Base-by-base conservation (phyloP, 257 asterid genomes). In the Lavandula angustifolia region DNA sequence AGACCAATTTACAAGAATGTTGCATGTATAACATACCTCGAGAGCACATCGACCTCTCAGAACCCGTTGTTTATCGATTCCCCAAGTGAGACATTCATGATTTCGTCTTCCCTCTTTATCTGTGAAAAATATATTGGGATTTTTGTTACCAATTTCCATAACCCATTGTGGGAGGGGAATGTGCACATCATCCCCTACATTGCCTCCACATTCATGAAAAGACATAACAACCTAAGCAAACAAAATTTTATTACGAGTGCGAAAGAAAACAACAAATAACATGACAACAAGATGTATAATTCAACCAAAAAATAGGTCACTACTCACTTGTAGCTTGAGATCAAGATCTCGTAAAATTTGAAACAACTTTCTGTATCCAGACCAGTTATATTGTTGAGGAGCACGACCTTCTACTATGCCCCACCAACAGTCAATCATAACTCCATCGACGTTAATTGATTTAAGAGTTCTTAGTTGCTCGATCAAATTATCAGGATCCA, bases 341-440 rank as follows among this genome's bases (percentile, higher is more conserved):
- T 78, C 68, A 49, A 78, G 75, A 38, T 78, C 86, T 17, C 69
- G 78, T 62, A 83, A 89, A 64, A 85, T 83, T 42, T 80, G 73
- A 60, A 83, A 88, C 11, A 88, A 87, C 69, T 68, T 69, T 76
- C 31, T 81, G 68, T 88, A 85, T 31, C 91, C 96, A 27, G 65
- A 69, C 96, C 96, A 88, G 37, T 85, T 82, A 68, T 88, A 88
- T 12, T 78, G 82, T 55, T 79, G 86, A 38, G 96, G 94, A 62
- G 62, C 33, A 64, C 58, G 76, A 3, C 86, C 80, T 75, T 88
- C 96, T 11, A 85, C 94, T 46, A 88, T 85, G 11, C 96, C 96
- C 94, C 96, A 88, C 96, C 96, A 88, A 69, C 96, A 88, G 68
- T 88, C 96, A 51, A 88, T 82, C 86, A 85, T 82, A 13, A 88